A percentile compares a stretch with the other conserved stretches of the same genome.
phyloP scores from a whole-genome alignment of 768 basidiomycete genomes.

The Lactarius trivialis region DNA sequence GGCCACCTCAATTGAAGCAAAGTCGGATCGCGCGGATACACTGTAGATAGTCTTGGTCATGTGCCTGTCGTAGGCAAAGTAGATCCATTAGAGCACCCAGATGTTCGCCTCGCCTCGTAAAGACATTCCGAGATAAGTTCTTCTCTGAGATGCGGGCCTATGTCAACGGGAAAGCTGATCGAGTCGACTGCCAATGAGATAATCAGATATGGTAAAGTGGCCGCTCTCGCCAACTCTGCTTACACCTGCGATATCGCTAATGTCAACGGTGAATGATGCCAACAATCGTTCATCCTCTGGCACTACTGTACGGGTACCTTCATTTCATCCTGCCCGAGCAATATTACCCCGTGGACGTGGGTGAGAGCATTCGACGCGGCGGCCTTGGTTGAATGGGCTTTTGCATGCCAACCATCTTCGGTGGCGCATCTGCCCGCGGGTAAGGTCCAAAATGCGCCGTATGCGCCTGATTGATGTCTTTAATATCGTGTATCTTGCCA shows the following conservation, averaged over 20 bases:
- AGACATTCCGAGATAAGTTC: neutral
- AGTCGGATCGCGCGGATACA: conserved; percentile 14
- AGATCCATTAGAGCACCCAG: neutral
- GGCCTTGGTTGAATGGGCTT: neutral
- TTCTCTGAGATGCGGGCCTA: neutral
- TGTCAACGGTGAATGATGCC: neutral
- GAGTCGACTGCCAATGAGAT: neutral
- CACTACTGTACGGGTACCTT: too few relatives aligned
- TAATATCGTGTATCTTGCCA: conserved; percentile 27
- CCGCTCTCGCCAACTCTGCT: neutral
- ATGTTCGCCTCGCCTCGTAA: neutral
- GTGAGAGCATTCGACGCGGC: conserved; percentile 3
- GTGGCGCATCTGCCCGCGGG: conserved; percentile 35
- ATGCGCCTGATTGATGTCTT: conserved; percentile 30
- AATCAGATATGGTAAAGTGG: neutral
- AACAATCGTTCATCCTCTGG: neutral
- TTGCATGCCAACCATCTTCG: conserved; percentile 27
- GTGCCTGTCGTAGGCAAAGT: neutral
- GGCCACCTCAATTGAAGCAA: conserved; percentile 13
- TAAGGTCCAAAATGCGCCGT: conserved; percentile 30
- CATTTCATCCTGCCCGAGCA: neutral
- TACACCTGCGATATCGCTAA: neutral
- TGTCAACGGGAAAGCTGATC: neutral
- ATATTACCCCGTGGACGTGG: neutral
- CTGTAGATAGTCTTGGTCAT: conserved; percentile 25